Evolutionary conservation across 2,329 filamentous ascomycete species (phyloP).

Genomic region (Stagonosporopsis chrysanthemi): DNA sequence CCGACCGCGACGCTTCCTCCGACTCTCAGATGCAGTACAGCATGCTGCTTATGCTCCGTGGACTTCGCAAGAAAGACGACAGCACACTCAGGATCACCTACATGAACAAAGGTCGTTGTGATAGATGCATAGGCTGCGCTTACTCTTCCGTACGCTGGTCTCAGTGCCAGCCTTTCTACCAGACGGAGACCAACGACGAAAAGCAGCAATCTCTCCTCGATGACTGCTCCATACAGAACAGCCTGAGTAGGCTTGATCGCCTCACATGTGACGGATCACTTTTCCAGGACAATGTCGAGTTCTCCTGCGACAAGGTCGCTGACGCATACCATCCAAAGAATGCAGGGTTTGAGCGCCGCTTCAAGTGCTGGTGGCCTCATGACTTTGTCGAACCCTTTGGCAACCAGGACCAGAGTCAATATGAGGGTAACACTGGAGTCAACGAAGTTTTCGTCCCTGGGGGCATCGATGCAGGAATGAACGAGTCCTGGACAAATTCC

Average conservation of each 20-base stretch:
- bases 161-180: neutral
- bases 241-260: neutral
- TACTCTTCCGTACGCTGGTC: neutral
- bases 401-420: neutral
- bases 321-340: neutral
- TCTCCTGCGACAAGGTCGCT: conserved; percentile 1
- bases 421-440: neutral
- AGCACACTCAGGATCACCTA: neutral
- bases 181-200: conserved; percentile 8
- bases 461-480: neutral
- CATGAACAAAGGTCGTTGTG: neutral
- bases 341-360: conserved; percentile 7
- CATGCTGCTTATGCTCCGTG: neutral
- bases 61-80: neutral
- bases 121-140: neutral
- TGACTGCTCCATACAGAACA: neutral
- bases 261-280: neutral
- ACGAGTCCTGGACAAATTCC: neutral
- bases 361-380: conserved; percentile 11
- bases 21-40: neutral
- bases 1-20: neutral
- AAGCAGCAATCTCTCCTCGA: neutral
- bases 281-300: neutral
- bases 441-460: neutral
- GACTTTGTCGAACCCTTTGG: conserved; percentile 1